A percentile compares a stretch with the other conserved stretches of the same genome.
Conservation (phyloP, 768 basidiomycete genomes). For the Leccinum aurantiacum region DNA sequence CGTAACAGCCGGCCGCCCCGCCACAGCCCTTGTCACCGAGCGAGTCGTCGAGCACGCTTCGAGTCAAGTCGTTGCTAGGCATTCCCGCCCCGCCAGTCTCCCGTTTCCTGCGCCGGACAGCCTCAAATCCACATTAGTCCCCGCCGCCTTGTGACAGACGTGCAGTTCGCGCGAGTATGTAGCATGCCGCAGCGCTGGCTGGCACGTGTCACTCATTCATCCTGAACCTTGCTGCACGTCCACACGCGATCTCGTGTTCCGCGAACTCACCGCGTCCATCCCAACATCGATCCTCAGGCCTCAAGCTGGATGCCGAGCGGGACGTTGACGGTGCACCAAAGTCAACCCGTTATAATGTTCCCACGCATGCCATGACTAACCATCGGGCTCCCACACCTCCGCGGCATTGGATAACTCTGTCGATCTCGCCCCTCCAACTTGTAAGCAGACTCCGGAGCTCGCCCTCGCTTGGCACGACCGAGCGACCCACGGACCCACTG, state of each 20-base stretch:
- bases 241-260: constrained; percentile 1
- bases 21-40: constrained; percentile 11
- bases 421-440: background rate
- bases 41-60: background rate
- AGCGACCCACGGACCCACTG: background rate
- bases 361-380: background rate
- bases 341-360: background rate
- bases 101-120: background rate
- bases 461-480: background rate
- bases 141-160: background rate
- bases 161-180: no score
- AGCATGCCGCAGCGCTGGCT: background rate
- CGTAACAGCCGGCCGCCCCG: constrained; percentile 22
- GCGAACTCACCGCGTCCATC: constrained; percentile 11
- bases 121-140: background rate
- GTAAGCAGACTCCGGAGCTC: no score
- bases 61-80: background rate
- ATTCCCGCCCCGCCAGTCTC: background rate
- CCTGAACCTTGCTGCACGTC: background rate
- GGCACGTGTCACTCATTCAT: background rate
- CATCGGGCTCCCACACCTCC: constrained; percentile 4
- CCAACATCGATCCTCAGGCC: background rate
- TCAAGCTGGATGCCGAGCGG: background rate
- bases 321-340: background rate
- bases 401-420: constrained; percentile 7